These are phyloP conservation scores for Corrigiola litoralis DNA, from an alignment of 179 eudicot genomes.

Conservation along the genomic window DNA sequence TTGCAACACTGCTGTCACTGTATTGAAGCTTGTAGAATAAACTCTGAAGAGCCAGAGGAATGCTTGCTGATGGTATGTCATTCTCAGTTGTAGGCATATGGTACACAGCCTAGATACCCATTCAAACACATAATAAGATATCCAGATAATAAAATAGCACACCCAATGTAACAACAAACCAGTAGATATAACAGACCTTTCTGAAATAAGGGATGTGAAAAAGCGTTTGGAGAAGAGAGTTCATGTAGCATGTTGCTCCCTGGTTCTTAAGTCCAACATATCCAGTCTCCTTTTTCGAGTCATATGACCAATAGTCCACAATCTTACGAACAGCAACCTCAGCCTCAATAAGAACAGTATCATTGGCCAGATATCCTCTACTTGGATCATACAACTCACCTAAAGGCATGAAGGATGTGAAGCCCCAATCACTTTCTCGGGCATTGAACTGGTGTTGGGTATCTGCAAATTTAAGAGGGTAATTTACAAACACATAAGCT, in stretches of 20 bases:
- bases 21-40: constrained; percentile 87
- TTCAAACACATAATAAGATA: constrained; percentile 16
- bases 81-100: constrained; percentile 96
- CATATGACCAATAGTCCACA: constrained; percentile 69
- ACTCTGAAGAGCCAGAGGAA: constrained; percentile 88
- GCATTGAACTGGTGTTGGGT: constrained; percentile 85
- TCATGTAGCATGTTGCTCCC: constrained; percentile 96
- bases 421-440: constrained; percentile 94
- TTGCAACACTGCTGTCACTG: constrained; percentile 75
- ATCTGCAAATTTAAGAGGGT: constrained; percentile 40
- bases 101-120: constrained; percentile 65
- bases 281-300: constrained; percentile 93
- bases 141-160: background rate
- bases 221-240: constrained; percentile 81
- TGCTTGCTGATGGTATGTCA: constrained; percentile 84
- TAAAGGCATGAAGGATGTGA: constrained; percentile 83
- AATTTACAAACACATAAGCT: background rate
- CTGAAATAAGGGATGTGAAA: constrained; percentile 89
- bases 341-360: constrained; percentile 71
- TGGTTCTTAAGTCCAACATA: constrained; percentile 94
- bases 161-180: background rate
- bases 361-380: constrained; percentile 72
- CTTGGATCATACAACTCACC: constrained; percentile 77
- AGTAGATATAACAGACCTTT: constrained; percentile 44
- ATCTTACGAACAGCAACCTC: constrained; percentile 79